Base-by-base conservation (phyloP, 176 grass and related monocot genomes). In the Eragrostis curvula region DNA sequence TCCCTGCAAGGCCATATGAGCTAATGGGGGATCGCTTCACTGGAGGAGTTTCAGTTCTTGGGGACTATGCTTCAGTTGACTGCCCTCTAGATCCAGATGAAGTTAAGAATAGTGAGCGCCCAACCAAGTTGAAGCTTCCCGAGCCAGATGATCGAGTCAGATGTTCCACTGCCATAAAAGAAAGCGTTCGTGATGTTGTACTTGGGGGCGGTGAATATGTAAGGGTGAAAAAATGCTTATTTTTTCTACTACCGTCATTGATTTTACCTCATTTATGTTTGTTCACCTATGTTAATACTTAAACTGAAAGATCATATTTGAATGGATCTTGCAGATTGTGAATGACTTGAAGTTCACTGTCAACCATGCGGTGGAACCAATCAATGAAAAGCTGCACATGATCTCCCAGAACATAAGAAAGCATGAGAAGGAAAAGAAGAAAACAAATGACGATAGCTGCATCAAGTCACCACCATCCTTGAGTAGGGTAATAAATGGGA, bases 311-410 rank as follows among this genome's bases (percentile, higher is more conserved):
- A n/a, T 13, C 16, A 7, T 56, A 53, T 39, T 29, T 74, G 29
- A 44, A 52, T 71, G 55, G 83, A 89, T 52, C 45, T 24, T 1
- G 51, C 81, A 97, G 95, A 97, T 97, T 83, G 90, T 94, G 47
- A 94, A 98, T 84, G 95, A 98, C 75, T 81, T 98, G 90, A 98
- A 93, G 90, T 98, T 97, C 79, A 98, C 95, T 4, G 85, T 98
- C 15, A 89, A 84, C 59, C 95, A 98, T 16, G 95, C 92, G 5
- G 92, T 94, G 74, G 92, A 95, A 55, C 95, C 95, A 0, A 87
- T 98, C 83, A 93, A 98, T 5, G 81, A 87, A 78, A 98, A 89
- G 63, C 82, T 98, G 62, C 92, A 98, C 60, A 92, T 39, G 72
- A 95, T 98, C 60, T 97, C 95, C 1, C 74, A 92, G 75, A 97